These are phyloP conservation scores for Sophora flavescens DNA, from an alignment of 306 rosid species.

Conservation along the genomic window DNA sequence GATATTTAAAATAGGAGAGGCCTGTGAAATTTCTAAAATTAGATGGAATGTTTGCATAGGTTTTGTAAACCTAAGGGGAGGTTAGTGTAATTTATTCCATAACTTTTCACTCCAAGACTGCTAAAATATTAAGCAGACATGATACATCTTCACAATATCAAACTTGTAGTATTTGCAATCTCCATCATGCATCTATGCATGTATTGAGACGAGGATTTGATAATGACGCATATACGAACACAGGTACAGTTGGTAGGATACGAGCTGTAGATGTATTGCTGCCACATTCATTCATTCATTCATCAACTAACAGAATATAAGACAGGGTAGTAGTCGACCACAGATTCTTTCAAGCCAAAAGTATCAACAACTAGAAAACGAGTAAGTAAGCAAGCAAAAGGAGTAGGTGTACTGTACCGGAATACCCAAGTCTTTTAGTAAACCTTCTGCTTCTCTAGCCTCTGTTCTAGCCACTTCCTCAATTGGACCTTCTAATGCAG, in stretches of 20 bases:
- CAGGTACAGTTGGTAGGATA: neutral
- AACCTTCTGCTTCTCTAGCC: conserved; percentile 79
- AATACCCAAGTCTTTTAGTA: conserved; percentile 85
- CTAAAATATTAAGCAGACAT: conserved; percentile 2
- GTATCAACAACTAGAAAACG: conserved; percentile 18
- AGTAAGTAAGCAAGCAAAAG: conserved; percentile 30
- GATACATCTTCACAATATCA: conserved; percentile 3
- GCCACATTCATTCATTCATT: neutral
- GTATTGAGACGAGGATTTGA: conserved; percentile 3
- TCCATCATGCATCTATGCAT: neutral
- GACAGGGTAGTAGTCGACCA: conserved; percentile 10
- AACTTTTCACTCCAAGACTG: neutral
- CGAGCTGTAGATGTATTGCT: neutral
- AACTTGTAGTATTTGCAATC: conserved; percentile 5
- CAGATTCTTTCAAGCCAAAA: conserved; percentile 28
- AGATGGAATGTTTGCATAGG: too few species aligned
- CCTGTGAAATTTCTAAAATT: conserved; percentile 17
- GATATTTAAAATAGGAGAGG: neutral
- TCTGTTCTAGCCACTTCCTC: conserved; percentile 91
- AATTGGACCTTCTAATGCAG: conserved; percentile 80
- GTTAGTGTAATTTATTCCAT: neutral
- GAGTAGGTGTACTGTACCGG: conserved; percentile 59
- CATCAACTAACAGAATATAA: neutral
- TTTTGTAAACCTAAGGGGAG: neutral
- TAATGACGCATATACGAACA: neutral